These are phyloP conservation scores for Xylariaceae sp. DNA, from an alignment of 2,329 filamentous ascomycete genomes.

Conservation along the genomic window DNA sequence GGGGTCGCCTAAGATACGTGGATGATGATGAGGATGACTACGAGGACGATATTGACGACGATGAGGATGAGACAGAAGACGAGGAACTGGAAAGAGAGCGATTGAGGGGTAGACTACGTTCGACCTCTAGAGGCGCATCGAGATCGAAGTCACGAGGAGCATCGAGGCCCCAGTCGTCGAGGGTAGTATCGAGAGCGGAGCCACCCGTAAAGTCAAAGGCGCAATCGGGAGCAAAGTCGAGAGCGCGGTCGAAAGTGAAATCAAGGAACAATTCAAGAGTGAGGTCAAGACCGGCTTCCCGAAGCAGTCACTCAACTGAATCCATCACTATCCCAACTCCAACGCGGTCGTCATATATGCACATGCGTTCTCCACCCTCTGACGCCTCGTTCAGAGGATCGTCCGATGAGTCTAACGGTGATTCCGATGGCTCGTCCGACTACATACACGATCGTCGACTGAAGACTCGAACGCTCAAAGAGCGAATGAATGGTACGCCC, in stretches of 20 bases:
- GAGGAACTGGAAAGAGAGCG: conserved; percentile 24
- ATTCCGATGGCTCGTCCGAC: conserved; percentile 15
- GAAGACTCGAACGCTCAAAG: conserved; percentile 20
- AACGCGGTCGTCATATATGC: conserved; percentile 34
- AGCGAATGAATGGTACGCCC: conserved; percentile 20
- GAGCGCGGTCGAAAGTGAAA: conserved; percentile 9
- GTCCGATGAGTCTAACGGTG: conserved; percentile 36
- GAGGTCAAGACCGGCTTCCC: conserved; percentile 23
- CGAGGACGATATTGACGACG: conserved; percentile 7
- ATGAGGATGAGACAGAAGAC: conserved; percentile 23
- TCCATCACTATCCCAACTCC: conserved; percentile 23
- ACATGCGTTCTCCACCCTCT: conserved; percentile 38
- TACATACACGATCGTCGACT: conserved; percentile 15
- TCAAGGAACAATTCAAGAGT: conserved; percentile 12
- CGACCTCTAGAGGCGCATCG: conserved; percentile 20
- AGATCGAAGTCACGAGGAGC: conserved; percentile 10
- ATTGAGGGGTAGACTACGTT: conserved; percentile 26
- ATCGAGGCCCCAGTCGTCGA: conserved; percentile 12
- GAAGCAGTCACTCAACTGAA: conserved; percentile 12
- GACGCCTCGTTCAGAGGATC: conserved; percentile 35
- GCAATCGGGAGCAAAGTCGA: conserved; percentile 17
- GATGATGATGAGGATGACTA: conserved; percentile 25
- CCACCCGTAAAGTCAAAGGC: conserved; percentile 8
- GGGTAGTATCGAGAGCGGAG: conserved; percentile 22
- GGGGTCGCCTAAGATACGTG: conserved; percentile 23